A percentile compares a stretch with the other conserved stretches of the same genome.
phyloP scores from a whole-genome alignment of 192 early-diverging fungal genomes.

The Phycomyces nitens region DNA sequence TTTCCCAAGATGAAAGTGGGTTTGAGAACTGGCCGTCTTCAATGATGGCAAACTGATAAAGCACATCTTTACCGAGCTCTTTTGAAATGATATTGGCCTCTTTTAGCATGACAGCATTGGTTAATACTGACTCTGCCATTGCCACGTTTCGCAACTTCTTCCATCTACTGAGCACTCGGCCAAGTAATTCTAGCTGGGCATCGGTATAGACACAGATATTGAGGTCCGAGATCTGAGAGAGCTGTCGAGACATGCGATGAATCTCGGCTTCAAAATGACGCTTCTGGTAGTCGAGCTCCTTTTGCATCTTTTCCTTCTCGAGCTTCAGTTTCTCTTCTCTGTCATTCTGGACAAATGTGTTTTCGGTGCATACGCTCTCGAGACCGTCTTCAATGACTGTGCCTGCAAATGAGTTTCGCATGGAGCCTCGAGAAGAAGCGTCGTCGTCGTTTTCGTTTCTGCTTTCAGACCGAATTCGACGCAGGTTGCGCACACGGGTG shows the following conservation, averaged over 20 bases:
- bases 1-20: conserved; percentile 51
- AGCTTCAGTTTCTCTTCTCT: conserved; percentile 43
- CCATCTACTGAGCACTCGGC: conserved; percentile 43
- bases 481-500: conserved; percentile 47
- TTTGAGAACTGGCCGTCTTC: conserved; percentile 56
- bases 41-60: conserved; percentile 81
- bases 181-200: conserved; percentile 39
- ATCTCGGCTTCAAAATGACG: conserved; percentile 54
- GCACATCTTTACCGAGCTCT: conserved; percentile 76
- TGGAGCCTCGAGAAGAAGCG: conserved; percentile 19
- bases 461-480: conserved; percentile 51
- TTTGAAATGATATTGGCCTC: conserved; percentile 88
- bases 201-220: conserved; percentile 39
- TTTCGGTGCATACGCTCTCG: conserved; percentile 36
- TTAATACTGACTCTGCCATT: conserved; percentile 65
- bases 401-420: conserved; percentile 20
- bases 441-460: conserved; percentile 34
- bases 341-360: conserved; percentile 27
- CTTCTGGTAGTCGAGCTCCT: conserved; percentile 46
- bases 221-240: conserved; percentile 34
- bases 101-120: conserved; percentile 71
- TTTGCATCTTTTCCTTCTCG: conserved; percentile 53
- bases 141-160: conserved; percentile 52
- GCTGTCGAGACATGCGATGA: conserved; percentile 38
- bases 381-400: conserved; percentile 33